Evolutionary conservation across 2,329 filamentous ascomycete species (phyloP), one percentile per base, ranked within the genome.

Genomic region (Hymenoscyphus fraxineus): DNA sequence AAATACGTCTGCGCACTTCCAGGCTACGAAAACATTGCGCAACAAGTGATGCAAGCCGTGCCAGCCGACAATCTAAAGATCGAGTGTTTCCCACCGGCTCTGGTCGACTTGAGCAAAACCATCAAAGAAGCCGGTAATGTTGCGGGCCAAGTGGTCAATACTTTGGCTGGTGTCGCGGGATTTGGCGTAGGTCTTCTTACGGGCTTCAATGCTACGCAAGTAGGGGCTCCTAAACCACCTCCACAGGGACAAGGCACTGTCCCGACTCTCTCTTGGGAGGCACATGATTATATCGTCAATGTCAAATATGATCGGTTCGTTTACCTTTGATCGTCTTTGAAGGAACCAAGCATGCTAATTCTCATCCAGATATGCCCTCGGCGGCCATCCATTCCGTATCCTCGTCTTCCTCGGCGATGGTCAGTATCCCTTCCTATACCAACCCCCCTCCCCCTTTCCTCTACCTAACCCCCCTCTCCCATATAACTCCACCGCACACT

Each of bases 281-380:
- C 58, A 39, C 60, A 65, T 19, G 65, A 67, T 60, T 65, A 65
- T 22, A 59, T 67, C 41, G 56, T 64, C 13, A 67, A 67, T 32
- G 62, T 67, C 13, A 63, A 65, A 10, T 67, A 63, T 44, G 65
- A 67, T 41, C 61, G 65, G 65, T 67, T 22, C 32, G 58, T 55
- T 9, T 31, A 6, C 22, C 12, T 61, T 6, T 27, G 27, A 2
- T 27, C 27, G 27, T 27, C 27, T 3, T 27, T 1, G 27, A 27
- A 27, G 27, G 2, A 27, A 27, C 27, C 3, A 27, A 27, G 27
- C 22, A 4, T 16, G 58, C 32, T 62, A 40, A 61, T 41, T 1
- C 16, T 7, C 19, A 1, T 31, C 16, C 32, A 67, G 65, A 22
- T 67, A 63, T 41, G 65, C 65, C 13, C 65, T 65, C 13, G 59